A percentile compares a stretch with the other conserved stretches of the same genome.
Evolutionary conservation across 352 stramenopile genomes (phyloP).

Genomic region (Blastocystis sp.): DNA sequence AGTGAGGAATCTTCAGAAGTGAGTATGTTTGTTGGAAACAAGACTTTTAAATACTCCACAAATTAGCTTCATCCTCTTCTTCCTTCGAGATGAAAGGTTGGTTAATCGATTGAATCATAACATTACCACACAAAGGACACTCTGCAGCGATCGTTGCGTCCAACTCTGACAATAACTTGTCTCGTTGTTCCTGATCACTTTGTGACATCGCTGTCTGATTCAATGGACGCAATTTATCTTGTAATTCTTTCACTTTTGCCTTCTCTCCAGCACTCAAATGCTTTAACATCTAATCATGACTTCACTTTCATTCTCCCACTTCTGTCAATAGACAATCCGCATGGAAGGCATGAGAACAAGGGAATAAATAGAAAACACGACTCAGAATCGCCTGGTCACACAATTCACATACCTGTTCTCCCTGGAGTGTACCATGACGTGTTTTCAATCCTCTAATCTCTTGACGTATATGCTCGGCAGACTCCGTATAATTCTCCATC

Average conservation of each 20-base stretch:
- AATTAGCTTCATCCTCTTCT: constrained; percentile 75
- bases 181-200: constrained; percentile 76
- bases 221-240: constrained; percentile 80
- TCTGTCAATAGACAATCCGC: constrained; percentile 81
- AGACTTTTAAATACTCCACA: constrained; percentile 68
- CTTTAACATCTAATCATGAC: constrained; percentile 83
- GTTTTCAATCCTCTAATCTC: constrained; percentile 84
- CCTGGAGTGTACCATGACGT: constrained; percentile 79
- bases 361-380: constrained; percentile 90
- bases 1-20: background rate
- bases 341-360: constrained; percentile 87
- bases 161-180: constrained; percentile 85
- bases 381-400: constrained; percentile 82
- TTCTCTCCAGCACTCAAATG: constrained; percentile 73
- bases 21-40: constrained; percentile 14
- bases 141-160: constrained; percentile 88
- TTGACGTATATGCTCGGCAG: constrained; percentile 81
- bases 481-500: constrained; percentile 86
- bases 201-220: constrained; percentile 74
- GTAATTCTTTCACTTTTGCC: constrained; percentile 77
- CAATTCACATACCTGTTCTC: constrained; percentile 83
- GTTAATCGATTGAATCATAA: constrained; percentile 91
- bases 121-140: constrained; percentile 87
- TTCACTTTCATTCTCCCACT: constrained; percentile 83
- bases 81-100: constrained; percentile 84